phyloP scores from a whole-genome alignment of 768 basidiomycete genomes.

The Lentinus tigrinus region DNA sequence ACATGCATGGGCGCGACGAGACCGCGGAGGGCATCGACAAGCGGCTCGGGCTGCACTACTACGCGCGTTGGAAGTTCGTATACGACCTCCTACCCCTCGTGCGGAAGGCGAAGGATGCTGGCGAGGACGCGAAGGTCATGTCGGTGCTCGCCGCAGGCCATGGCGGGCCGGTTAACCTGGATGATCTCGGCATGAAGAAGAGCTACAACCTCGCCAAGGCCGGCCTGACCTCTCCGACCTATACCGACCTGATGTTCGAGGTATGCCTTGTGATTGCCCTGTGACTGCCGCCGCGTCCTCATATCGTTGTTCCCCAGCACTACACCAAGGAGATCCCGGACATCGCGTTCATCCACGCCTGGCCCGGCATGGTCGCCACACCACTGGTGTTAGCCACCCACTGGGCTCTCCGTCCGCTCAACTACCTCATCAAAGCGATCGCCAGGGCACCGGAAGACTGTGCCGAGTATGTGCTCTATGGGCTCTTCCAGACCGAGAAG shows the following conservation, averaged over 20 bases:
- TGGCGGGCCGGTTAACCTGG: constrained; percentile 38
- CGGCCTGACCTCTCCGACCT: constrained; percentile 37
- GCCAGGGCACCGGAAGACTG: constrained; percentile 11
- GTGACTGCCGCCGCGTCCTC: no score
- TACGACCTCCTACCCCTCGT: constrained; percentile 46
- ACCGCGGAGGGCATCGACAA: constrained; percentile 46
- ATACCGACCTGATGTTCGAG: constrained; percentile 55
- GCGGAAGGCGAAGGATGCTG: constrained; percentile 41
- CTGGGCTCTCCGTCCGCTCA: constrained; percentile 1
- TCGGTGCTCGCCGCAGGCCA: constrained; percentile 40
- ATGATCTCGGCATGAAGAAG: constrained; percentile 54
- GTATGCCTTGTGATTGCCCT: constrained; percentile 25
- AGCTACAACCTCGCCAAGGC: constrained; percentile 37
- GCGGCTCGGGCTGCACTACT: constrained; percentile 48
- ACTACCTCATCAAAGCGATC: not conserved
- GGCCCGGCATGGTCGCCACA: constrained; percentile 41
- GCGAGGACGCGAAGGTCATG: constrained; percentile 50
- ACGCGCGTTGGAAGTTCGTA: constrained; percentile 50
- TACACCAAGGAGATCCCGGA: constrained; percentile 40
- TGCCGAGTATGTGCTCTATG: constrained; percentile 18
- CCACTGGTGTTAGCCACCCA: constrained; percentile 9
- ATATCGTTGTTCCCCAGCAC: constrained; percentile 21
- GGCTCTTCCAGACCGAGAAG: constrained; percentile 12
- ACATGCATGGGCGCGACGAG: constrained; percentile 38
- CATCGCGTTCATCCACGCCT: constrained; percentile 43